phyloP scores from a whole-genome alignment of 192 early-diverging fungal genomes.

The Neocallimastix lanati region DNA sequence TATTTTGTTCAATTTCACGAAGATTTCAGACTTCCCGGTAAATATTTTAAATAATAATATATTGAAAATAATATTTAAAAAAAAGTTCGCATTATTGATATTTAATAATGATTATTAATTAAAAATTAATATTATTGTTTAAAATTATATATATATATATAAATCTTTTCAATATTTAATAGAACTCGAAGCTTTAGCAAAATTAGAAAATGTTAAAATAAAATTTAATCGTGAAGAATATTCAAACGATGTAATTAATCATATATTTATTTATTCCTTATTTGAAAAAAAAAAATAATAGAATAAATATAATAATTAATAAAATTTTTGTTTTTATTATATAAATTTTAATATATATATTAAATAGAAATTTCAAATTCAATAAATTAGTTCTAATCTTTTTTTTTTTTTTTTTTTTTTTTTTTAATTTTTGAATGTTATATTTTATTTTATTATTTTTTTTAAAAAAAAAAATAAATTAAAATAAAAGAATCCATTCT shows the following conservation, averaged over 20 bases:
- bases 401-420: neutral
- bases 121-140: no score
- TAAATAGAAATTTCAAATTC: no score
- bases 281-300: neutral
- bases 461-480: no score
- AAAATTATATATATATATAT: neutral
- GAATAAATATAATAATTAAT: no score
- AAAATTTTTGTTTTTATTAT: no score
- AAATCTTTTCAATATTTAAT: neutral
- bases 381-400: no score
- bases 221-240: conserved; percentile 40
- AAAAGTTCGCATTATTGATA: no score
- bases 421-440: no score
- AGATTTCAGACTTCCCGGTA: conserved; percentile 44
- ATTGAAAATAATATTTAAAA: no score
- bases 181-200: conserved; percentile 71
- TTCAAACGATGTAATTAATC: conserved; percentile 37
- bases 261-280: no score
- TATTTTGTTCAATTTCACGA: conserved; percentile 56
- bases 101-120: no score
- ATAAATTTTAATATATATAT: no score
- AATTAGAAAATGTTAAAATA: conserved; percentile 50
- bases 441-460: neutral
- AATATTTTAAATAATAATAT: neutral
- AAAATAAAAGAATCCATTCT: conserved; percentile 49